These are phyloP conservation scores for Lumnitzera racemosa DNA, from an alignment of 345 rosid genomes.

Conservation along the genomic window DNA sequence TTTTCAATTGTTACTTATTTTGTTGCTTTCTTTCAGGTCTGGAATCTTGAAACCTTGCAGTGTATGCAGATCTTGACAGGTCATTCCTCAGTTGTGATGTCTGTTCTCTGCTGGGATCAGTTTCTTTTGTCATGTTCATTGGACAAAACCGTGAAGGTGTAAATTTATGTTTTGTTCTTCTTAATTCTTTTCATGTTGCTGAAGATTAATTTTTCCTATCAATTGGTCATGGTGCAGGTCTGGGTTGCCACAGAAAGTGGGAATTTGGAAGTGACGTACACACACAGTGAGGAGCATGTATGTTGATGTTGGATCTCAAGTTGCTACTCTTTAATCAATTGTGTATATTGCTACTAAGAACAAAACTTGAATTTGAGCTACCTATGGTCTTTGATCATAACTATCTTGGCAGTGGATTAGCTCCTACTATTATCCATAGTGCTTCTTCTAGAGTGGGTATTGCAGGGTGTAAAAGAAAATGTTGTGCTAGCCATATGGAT, in stretches of 20 bases:
- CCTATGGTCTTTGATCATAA: too few species aligned
- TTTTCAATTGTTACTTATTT: conserved; percentile 1
- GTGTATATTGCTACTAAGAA: not conserved
- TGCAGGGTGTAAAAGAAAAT: too few species aligned
- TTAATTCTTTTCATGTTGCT: not conserved
- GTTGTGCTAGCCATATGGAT: too few species aligned
- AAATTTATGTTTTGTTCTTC: conserved; percentile 2
- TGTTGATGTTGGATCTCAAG: conserved; percentile 8
- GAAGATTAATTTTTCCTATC: not conserved
- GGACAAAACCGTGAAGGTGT: conserved; percentile 85
- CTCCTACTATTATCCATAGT: too few species aligned
- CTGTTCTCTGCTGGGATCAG: conserved; percentile 98
- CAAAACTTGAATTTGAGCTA: too few species aligned
- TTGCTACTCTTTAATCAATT: not conserved
- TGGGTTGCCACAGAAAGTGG: conserved; percentile 95
- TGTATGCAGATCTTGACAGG: conserved; percentile 75
- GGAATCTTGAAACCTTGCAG: conserved; percentile 88
- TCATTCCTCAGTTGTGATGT: conserved; percentile 86
- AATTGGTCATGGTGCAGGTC: conserved; percentile 36
- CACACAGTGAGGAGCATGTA: conserved; percentile 91
- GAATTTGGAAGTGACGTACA: conserved; percentile 81
- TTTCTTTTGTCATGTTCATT: conserved; percentile 93
- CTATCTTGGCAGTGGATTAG: too few species aligned
- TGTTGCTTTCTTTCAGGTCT: conserved; percentile 41
- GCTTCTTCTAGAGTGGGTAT: too few species aligned